Evolutionary conservation across 495 filamentous ascomycete genomes (phyloP), one percentile per base, ranked within the genome.

Genomic region (Neurospora sp.): DNA sequence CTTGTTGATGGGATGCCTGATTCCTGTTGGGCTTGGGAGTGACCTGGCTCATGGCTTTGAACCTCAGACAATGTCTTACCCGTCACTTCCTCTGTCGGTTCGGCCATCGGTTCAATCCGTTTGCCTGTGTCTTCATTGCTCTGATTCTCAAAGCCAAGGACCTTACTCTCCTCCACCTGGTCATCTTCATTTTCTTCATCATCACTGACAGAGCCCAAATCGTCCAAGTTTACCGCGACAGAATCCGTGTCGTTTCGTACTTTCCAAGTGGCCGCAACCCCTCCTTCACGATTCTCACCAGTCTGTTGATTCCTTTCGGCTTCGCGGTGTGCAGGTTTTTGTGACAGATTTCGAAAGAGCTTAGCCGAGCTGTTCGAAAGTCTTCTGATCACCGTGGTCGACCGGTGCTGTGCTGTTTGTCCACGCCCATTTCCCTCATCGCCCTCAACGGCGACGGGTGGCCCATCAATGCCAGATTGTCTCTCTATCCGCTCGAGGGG

Each of bases 361-460:
- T 84, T 77, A 0, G 81, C 80, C 9, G 85, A 88, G 23, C 79
- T 76, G 27, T 77, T 82, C 7, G 89, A 90, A 5, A 87, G 73
- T 71, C 84, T 82, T 44, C 85, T 85, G 4, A 83, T 78, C 23
- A 83, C 38, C 2, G 77, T 35, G 12, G 54, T 35, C 6, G 54
- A 66, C 54, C 54, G 54, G 27, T 27, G 27, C 23, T 66, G 54
- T 8, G 14, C 6, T 18, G 54, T 35, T 9, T 66, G 54, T 35
- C 27, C 54, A 66, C 18, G 27, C 27, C 54, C 14, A 35, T 9
- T 35, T 18, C 6, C 14, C 11, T 71, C 74, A n/a, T 82, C 79
- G 70, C 82, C 83, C 4, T 83, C 83, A 46, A 85, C 85, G 73
- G 87, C 88, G 80, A 88, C 86, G 8, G 90, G 89, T 62, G 88